A percentile compares a stretch with the other conserved stretches of the same genome.
Evolutionary conservation across 139 green algal genomes (phyloP).

Genomic region (Closterium sp.): DNA sequence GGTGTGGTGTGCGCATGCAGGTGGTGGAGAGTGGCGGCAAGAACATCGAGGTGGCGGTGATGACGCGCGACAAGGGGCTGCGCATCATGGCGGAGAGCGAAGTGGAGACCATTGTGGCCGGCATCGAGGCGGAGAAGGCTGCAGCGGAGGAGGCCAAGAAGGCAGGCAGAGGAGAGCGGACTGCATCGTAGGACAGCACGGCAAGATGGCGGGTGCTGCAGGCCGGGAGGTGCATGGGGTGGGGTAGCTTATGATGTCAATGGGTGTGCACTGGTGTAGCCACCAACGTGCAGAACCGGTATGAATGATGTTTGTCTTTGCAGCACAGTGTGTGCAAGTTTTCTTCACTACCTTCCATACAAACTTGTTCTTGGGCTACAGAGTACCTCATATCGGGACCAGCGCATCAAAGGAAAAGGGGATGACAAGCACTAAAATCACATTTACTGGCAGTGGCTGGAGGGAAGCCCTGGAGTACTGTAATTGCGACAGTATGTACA

Average conservation of each 20-base stretch:
- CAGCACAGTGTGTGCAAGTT: too few species aligned
- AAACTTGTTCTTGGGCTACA: too few species aligned
- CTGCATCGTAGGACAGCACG: neutral
- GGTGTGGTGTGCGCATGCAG: conserved; percentile 4
- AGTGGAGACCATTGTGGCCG: conserved; percentile 41
- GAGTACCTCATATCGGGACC: too few species aligned
- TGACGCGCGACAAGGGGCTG: conserved; percentile 57
- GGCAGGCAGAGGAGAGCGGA: neutral
- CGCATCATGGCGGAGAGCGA: conserved; percentile 33
- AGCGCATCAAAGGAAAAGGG: too few species aligned
- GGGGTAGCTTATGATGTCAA: neutral
- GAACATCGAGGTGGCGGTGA: conserved; percentile 85
- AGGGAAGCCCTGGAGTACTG: too few species aligned
- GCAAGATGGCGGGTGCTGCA: neutral
- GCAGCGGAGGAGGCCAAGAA: conserved; percentile 51
- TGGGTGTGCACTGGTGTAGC: neutral
- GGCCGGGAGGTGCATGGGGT: neutral
- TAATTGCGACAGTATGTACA: neutral
- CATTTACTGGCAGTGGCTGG: too few species aligned
- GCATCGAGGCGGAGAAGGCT: conserved; percentile 53
- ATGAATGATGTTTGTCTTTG: too few species aligned
- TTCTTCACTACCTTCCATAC: too few species aligned
- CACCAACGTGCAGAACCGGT: too few species aligned
- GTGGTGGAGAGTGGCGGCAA: conserved; percentile 65
- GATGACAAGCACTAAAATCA: too few species aligned